Evolutionary conservation across 2,329 filamentous ascomycete genomes (phyloP), one percentile per base, ranked within the genome.

Genomic region (Ceratocystis colombiana): DNA sequence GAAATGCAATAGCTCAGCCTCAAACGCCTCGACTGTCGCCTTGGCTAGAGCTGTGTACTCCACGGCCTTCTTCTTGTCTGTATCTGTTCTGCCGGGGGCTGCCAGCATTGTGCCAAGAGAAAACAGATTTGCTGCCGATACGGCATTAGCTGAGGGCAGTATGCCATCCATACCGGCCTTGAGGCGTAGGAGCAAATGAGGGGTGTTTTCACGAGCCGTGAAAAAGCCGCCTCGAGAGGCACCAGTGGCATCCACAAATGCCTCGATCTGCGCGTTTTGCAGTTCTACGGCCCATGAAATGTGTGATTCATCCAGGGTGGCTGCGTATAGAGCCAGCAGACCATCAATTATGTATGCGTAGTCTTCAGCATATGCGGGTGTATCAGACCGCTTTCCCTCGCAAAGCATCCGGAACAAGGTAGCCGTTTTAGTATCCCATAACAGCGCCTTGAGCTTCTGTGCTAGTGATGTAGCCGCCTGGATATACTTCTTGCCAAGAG

Each of bases 141-240:
- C 83, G 48, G 90, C 90, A 73, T 99, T 99, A 64, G 89, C 88
- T 0, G 90, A 94, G 0, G 94, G 94, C 68, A 94, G 88, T 1
- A 90, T 87, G 4, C 90, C 90, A 75, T 99, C 94, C 82, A 96
- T 96, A 70, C 91, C 94, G 69, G 95, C 90, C 76, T 99, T 99
- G 62, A 96, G 82, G 28, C 93, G 87, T 68, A 97, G 83, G 68
- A 96, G 87, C 33, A 88, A 82, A 71, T 91, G 84, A 0, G 85
- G 78, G 8, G 87, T 84, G 53, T 80, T 76, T 12, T 79, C 76
- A 3, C 81, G 77, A 1, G 88, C 91, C 3, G 85, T 86, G 77
- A 89, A 94, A 79, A 93, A 94, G 41, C 83, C 89, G 53, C 83
- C 83, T 30, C 77, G 78, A 44, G 74, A 73, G 41, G 37, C 37